Evolutionary conservation across 2,329 filamentous ascomycete genomes (phyloP).

Genomic region (Phyllosticta citriasiana): DNA sequence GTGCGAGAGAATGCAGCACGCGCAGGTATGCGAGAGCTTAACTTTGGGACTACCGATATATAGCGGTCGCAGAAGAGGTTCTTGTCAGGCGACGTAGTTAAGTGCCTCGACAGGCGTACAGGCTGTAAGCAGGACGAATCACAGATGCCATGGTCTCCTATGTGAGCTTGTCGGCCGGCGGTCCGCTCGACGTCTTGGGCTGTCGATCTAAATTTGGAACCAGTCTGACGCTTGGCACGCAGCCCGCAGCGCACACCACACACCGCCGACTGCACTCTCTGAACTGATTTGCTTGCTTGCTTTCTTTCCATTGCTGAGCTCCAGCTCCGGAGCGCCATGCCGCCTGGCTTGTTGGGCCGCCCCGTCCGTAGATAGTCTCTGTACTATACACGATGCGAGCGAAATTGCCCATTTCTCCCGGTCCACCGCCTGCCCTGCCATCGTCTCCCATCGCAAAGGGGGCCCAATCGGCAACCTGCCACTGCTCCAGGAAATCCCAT

Average conservation of each 20-base stretch:
- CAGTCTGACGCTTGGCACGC: constrained; percentile 10
- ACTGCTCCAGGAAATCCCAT: neutral
- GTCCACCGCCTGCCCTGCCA: neutral
- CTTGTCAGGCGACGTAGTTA: neutral
- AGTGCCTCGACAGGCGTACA: neutral
- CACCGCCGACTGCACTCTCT: neutral
- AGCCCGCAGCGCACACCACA: neutral
- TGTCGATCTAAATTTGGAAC: constrained; percentile 2
- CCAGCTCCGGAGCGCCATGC: neutral
- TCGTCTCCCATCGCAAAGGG: neutral
- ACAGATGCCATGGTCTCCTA: constrained; percentile 2
- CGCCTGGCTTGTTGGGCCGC: neutral
- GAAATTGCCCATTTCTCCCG: neutral
- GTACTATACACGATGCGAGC: neutral
- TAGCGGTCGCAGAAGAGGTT: neutral
- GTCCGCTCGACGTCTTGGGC: neutral
- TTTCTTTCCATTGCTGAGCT: neutral
- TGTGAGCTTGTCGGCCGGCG: neutral
- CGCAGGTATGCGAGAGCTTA: constrained; percentile 2
- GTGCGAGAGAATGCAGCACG: constrained; percentile 14
- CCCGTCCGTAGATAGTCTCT: neutral
- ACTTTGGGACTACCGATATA: neutral
- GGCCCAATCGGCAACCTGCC: neutral
- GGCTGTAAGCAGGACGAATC: neutral
- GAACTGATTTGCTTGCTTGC: neutral